Evolutionary conservation across 306 rosid species (phyloP), one percentile per base, ranked within the genome.

Genomic region (Echinosophora koreensis): DNA sequence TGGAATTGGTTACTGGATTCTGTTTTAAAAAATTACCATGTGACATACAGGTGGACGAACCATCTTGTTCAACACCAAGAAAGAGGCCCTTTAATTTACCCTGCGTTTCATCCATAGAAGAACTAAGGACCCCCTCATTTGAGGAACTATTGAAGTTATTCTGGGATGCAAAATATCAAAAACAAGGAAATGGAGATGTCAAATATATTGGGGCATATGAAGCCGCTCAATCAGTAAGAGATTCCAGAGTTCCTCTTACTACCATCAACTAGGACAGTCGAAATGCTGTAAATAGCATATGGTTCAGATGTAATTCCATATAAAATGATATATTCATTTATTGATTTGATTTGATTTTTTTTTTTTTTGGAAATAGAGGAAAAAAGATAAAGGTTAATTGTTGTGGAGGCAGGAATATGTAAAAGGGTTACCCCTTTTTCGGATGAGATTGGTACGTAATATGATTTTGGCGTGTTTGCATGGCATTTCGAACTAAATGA

Each of bases 1-100:
- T 8, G 8, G 5, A 12, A 27, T 41, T 69, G 71, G 15, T 28
- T 27, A 17, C 63, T 14, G 15, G 38, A 56, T 69, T 50, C 5
- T 27, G 39, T 59, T 67, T 50, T 37, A 49, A n/a, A 7, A 22
- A 69, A 74, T 74, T 59, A 54, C 68, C 16, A 10, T 49, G 50
- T 67, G 66, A 22, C 1, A 32, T 71, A 2, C 81, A 96, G 99
- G 96, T 96, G 57, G 98, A 96, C 27, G 98, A 93, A 86, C 97
- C 98, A 73, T 96, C 99, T 52, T 96, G 99, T 87, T 96, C 99
- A 69, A 96, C 96, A n/a, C 99, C 98, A 5, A 89, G 88, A 81
- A 89, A 88, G 81, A 90, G 99, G 79, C 84, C 88, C 22, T 91
- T 96, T 87, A 93, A 91, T 86, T 87, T 96, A 72, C 98, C 98